Evolutionary conservation across 129 eudicot genomes (phyloP).

Genomic region (Saposhnikovia divaricata): DNA sequence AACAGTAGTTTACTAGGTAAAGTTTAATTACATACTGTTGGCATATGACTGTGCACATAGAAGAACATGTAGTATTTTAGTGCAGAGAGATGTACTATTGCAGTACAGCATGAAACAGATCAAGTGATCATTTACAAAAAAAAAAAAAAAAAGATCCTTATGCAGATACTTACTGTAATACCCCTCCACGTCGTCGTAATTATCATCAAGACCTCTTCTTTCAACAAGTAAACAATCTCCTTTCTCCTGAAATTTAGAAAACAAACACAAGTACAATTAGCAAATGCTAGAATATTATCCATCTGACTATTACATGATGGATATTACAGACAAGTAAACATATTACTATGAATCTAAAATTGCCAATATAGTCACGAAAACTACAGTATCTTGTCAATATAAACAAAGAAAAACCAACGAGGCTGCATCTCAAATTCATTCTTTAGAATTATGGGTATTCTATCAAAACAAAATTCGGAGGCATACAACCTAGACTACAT

Average conservation of each 20-base stretch:
- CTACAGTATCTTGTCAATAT: not conserved
- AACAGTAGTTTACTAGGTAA: not conserved
- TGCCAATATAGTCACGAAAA: not conserved
- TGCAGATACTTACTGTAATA: slow-evolving; percentile 69
- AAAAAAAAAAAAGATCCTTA: not conserved
- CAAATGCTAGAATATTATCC: not conserved
- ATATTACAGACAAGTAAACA: not conserved
- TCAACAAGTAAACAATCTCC: slow-evolving; percentile 69
- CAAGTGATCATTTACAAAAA: too few relatives aligned
- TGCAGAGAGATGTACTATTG: not conserved
- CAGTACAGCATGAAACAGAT: not conserved
- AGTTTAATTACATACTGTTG: not conserved
- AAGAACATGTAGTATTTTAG: not conserved
- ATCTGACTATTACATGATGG: not conserved
- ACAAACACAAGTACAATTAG: not conserved
- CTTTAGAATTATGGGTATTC: not conserved
- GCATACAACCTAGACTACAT: not conserved
- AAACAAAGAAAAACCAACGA: not conserved
- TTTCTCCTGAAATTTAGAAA: slow-evolving; percentile 45
- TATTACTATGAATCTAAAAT: not conserved
- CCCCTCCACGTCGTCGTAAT: slow-evolving; percentile 97
- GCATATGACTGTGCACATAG: not conserved
- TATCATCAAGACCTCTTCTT: slow-evolving; percentile 79
- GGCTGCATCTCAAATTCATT: not conserved
- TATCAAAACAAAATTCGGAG: not conserved